These are phyloP conservation scores for Suillus variegatus DNA, from an alignment of 768 basidiomycete genomes.

Conservation along the genomic window DNA sequence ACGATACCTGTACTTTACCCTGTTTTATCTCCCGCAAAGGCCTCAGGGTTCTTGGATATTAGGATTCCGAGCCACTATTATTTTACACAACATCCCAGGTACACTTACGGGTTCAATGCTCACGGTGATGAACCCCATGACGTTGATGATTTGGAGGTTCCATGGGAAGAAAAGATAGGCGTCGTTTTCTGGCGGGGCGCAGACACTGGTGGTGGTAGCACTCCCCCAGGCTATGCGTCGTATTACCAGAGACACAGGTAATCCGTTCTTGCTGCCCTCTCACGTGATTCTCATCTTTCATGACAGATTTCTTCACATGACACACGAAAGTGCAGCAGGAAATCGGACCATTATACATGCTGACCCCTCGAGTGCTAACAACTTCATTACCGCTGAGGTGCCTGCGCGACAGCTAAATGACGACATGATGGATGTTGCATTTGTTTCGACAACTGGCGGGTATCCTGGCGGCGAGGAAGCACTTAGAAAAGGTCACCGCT, in stretches of 20 bases:
- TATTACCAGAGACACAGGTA: conserved; percentile 89
- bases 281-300: neutral
- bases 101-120: conserved; percentile 92
- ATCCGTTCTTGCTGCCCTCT: conserved; percentile 14
- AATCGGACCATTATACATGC: conserved; percentile 72
- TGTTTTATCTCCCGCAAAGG: conserved; percentile 90
- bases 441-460: conserved; percentile 73
- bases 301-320: conserved; percentile 71
- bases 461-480: conserved; percentile 78
- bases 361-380: conserved; percentile 57
- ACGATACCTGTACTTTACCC: conserved; percentile 89
- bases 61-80: conserved; percentile 97
- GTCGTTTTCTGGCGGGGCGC: conserved; percentile 95
- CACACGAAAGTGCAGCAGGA: conserved; percentile 48
- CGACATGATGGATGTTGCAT: conserved; percentile 86
- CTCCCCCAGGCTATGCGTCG: conserved; percentile 78
- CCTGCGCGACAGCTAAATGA: conserved; percentile 63
- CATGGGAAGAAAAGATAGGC: conserved; percentile 89
- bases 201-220: conserved; percentile 91
- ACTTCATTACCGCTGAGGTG: conserved; percentile 62
- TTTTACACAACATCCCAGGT: conserved; percentile 75
- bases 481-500: conserved; percentile 64
- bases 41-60: conserved; percentile 84
- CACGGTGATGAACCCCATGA: conserved; percentile 70
- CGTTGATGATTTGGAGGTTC: conserved; percentile 81